These are phyloP conservation scores for Metschnikowia chrysomelidarum DNA, from an alignment of 805 yeast genomes.

Conservation along the genomic window DNA sequence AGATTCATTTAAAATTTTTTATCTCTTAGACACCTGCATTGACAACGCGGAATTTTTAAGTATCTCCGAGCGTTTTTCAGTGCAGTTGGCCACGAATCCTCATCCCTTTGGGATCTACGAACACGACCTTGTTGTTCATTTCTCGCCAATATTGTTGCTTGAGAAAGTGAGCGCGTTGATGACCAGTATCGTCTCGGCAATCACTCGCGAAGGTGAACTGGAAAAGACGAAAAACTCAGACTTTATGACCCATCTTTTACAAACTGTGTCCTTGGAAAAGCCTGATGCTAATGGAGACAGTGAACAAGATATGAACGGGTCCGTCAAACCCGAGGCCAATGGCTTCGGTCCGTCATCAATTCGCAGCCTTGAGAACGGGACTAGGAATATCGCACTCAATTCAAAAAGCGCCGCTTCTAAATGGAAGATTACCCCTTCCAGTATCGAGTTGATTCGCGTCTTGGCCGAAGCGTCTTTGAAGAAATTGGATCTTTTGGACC, in stretches of 20 bases:
- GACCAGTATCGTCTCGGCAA: conserved; percentile 33
- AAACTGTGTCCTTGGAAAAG: conserved; percentile 22
- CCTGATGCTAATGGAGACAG: neutral
- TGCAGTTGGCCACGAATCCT: conserved; percentile 12
- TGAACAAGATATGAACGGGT: conserved; percentile 2
- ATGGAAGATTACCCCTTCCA: conserved; percentile 23
- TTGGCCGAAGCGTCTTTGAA: conserved; percentile 35
- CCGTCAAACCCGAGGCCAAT: neutral
- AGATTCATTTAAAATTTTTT: conserved; percentile 30
- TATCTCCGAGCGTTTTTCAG: conserved; percentile 33
- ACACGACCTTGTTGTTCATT: conserved; percentile 28
- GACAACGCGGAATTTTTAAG: conserved; percentile 39
- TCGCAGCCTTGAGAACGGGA: conserved; percentile 8
- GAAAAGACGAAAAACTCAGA: conserved; percentile 13
- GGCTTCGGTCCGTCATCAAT: conserved; percentile 4
- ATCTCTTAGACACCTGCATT: conserved; percentile 33
- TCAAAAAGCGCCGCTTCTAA: conserved; percentile 9
- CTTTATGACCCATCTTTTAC: conserved; percentile 30
- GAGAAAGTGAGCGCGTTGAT: conserved; percentile 34
- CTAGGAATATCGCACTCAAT: conserved; percentile 1
- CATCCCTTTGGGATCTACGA: conserved; percentile 18
- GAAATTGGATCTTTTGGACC: conserved; percentile 49
- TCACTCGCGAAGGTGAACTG: conserved; percentile 23
- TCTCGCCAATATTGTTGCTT: conserved; percentile 36
- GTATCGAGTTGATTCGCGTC: conserved; percentile 26